Conservation (phyloP, 208 protist species). For the Trypanosoma mega region DNA sequence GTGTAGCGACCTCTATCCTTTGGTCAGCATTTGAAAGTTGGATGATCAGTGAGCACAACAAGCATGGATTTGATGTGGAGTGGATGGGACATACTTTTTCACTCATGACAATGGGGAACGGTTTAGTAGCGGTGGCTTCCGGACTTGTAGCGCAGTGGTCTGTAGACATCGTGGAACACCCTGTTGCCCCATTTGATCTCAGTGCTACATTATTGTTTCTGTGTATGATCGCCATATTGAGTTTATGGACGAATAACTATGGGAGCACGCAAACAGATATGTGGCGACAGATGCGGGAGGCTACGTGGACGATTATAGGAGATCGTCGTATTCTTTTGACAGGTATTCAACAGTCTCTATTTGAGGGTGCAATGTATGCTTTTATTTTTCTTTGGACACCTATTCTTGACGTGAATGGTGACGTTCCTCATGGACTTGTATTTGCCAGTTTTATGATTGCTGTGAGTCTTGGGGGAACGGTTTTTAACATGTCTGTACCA, state of each 20-base stretch:
- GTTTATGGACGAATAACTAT: slow-evolving; percentile 77
- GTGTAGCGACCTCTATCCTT: slow-evolving; percentile 87
- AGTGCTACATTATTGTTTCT: slow-evolving; percentile 34
- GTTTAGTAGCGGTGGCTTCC: slow-evolving; percentile 63
- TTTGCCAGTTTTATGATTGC: slow-evolving; percentile 44
- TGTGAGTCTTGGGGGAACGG: slow-evolving; percentile 29
- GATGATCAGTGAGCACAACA: slow-evolving; percentile 84
- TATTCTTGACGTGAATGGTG: slow-evolving; percentile 39
- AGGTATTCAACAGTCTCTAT: slow-evolving; percentile 67
- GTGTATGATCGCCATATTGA: slow-evolving; percentile 30
- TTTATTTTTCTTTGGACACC: slow-evolving; percentile 93
- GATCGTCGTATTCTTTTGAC: slow-evolving; percentile 35
- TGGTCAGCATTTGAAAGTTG: slow-evolving; percentile 90
- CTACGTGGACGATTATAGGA: slow-evolving; percentile 1
- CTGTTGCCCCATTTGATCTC: slow-evolving; percentile 39
- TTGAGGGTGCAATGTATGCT: slow-evolving; percentile 86
- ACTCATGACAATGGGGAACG: slow-evolving; percentile 47
- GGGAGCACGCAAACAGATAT: slow-evolving; percentile 22
- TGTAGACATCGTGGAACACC: slow-evolving; percentile 24
- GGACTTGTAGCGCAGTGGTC: slow-evolving; percentile 53
- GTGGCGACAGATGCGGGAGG: slow-evolving; percentile 16
- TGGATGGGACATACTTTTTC: slow-evolving; percentile 68
- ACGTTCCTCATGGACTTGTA: slow-evolving; percentile 48
- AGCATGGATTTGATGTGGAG: slow-evolving; percentile 13
- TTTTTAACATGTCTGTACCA: slow-evolving; percentile 24